phyloP scores from a whole-genome alignment of 495 filamentous ascomycete genomes.

The Lentithecium fluviatile region DNA sequence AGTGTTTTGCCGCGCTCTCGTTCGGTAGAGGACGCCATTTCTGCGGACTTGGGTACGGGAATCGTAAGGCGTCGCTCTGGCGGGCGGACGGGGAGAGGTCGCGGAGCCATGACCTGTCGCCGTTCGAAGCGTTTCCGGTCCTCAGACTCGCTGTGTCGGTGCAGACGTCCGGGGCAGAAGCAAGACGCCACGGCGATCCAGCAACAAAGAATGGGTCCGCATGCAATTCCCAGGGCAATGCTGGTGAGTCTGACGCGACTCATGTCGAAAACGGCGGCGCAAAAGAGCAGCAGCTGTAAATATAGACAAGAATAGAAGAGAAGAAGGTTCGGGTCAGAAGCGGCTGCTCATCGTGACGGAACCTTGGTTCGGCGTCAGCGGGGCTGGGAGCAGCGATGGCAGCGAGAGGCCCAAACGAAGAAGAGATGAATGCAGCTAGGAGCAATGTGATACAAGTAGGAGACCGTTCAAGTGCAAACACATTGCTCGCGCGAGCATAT shows the following conservation, averaged over 20 bases:
- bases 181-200: slow-evolving; percentile 20
- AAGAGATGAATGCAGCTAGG: no score
- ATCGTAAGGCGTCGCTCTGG: slow-evolving; percentile 17
- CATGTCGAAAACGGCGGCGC: neutral
- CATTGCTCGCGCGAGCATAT: no score
- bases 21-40: neutral
- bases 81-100: slow-evolving; percentile 14
- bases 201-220: slow-evolving; percentile 21
- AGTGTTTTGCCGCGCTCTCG: slow-evolving; percentile 7
- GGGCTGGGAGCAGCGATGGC: no score
- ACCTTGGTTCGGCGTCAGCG: no score
- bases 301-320: neutral
- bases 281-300: neutral
- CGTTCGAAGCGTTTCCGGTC: slow-evolving; percentile 32
- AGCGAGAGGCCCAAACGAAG: no score
- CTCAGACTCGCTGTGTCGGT: slow-evolving; percentile 9
- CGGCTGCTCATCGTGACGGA: no score
- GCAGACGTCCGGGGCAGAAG: slow-evolving; percentile 23
- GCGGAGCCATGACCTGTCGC: slow-evolving; percentile 22
- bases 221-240: slow-evolving; percentile 14
- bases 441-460: no score
- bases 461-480: no score
- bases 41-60: neutral
- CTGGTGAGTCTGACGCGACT: slow-evolving; percentile 2
- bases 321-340: neutral